A percentile compares a stretch with the other conserved stretches of the same genome.
Conservation (phyloP, 495 filamentous ascomycete genomes). For the Neurospora sp. region DNA sequence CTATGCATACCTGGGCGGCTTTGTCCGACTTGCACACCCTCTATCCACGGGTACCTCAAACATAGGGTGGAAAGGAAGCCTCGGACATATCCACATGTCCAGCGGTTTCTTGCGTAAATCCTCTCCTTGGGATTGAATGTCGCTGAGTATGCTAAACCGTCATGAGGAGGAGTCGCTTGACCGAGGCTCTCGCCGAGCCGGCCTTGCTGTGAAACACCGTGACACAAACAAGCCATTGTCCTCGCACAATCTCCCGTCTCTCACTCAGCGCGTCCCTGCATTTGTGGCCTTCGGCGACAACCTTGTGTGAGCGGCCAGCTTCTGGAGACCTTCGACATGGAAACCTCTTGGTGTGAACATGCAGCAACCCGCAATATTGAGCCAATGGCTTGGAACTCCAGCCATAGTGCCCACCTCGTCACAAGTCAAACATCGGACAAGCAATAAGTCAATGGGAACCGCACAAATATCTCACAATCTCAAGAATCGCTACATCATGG, state of each 20-base stretch:
- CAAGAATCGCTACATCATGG: background rate
- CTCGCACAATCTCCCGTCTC: conserved; percentile 4
- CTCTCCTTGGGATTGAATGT: background rate
- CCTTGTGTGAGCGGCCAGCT: conserved; percentile 6
- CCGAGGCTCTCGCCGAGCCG: conserved; percentile 1
- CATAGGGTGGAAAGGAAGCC: background rate
- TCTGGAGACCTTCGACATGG: conserved; percentile 13
- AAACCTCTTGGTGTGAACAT: conserved; percentile 10
- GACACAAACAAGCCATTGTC: conserved; percentile 5
- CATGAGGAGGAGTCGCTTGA: conserved; percentile 6
- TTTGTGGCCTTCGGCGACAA: conserved; percentile 7
- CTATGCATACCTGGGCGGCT: background rate
- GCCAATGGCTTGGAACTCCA: conserved; percentile 11
- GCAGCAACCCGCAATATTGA: conserved; percentile 16
- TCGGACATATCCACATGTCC: background rate
- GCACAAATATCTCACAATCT: background rate
- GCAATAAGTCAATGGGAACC: background rate
- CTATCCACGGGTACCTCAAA: background rate
- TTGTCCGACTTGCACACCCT: background rate
- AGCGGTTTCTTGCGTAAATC: background rate
- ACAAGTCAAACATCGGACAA: conserved; percentile 14
- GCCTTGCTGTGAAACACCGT: background rate
- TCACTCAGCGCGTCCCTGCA: conserved; percentile 7
- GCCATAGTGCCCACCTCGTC: conserved; percentile 6
- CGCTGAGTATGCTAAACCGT: conserved; percentile 6